Evolutionary conservation across 2,329 filamentous ascomycete genomes (phyloP).

Genomic region (Phyllachora maydis): DNA sequence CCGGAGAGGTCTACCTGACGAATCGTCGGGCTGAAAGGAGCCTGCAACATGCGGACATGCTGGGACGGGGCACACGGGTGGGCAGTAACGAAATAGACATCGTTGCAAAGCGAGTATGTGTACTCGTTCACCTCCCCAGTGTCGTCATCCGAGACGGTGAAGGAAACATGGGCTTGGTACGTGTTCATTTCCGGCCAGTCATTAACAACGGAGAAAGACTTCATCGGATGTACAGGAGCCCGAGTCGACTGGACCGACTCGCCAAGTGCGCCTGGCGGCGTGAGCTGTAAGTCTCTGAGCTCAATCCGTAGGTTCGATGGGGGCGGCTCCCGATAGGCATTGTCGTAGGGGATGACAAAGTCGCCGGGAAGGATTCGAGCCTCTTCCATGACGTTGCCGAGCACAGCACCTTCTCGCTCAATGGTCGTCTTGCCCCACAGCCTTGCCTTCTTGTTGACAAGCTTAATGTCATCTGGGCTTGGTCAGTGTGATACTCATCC

Average conservation of each 20-base stretch:
- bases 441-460: slow-evolving; percentile 32
- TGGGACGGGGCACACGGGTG: slow-evolving; percentile 41
- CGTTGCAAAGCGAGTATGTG: slow-evolving; percentile 27
- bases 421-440: slow-evolving; percentile 39
- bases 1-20: slow-evolving; percentile 33
- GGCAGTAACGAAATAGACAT: slow-evolving; percentile 44
- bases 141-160: slow-evolving; percentile 18
- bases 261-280: slow-evolving; percentile 14
- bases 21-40: slow-evolving; percentile 36
- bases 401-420: slow-evolving; percentile 37
- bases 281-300: slow-evolving; percentile 28
- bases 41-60: slow-evolving; percentile 34
- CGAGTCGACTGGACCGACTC: slow-evolving; percentile 24
- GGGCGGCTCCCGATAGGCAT: slow-evolving; percentile 24
- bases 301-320: slow-evolving; percentile 24
- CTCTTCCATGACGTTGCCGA: slow-evolving; percentile 32
- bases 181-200: slow-evolving; percentile 11
- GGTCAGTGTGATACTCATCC: no score
- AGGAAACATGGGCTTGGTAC: slow-evolving; percentile 18
- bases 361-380: slow-evolving; percentile 35
- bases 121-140: slow-evolving; percentile 16
- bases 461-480: no score
- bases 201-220: slow-evolving; percentile 15
- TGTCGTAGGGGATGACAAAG: slow-evolving; percentile 40
- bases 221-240: slow-evolving; percentile 15